Evolutionary conservation across 768 basidiomycete genomes (phyloP), one percentile per base, ranked within the genome.

Genomic region (Megacollybia marginata): DNA sequence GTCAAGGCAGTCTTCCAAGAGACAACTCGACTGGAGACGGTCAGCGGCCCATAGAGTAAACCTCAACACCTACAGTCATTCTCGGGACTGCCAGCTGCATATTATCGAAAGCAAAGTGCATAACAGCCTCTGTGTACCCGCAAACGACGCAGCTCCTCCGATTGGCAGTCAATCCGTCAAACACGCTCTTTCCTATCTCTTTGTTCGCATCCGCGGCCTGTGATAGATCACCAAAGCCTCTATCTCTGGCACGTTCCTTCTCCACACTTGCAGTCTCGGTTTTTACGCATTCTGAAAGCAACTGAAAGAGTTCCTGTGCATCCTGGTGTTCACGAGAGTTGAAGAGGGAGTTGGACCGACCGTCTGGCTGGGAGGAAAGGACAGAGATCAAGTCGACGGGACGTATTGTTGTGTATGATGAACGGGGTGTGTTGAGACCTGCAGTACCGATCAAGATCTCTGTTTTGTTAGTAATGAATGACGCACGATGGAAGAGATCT

Each of bases 231-330:
- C 82, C 83, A 13, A 92, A 68, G 7, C 91, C 89, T 44, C 82
- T 75, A 60, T 91, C 83, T 38, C 82, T 73, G 42, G 73, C 69
- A 2, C 79, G 78, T 62, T 94, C 91, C 42, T 74, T 76, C 49
- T 85, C 82, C 1, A 96, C 78, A 2, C 83, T 77, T 2, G 69
- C 61, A n/a, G 83, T 74, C 63, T 98, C 95, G 53, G 83, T 85
- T 67, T 91, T 91, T 56, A 97, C 75, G 47, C 83, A 88, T 63
- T 94, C 92, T 1, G 92, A 87, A 9, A 97, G 71, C 32, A 97
- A 82, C 57, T 95, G 86, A 69, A 96, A 97, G n/a, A 98, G 76
- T 62, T 98, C 95, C 61, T 98, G 95, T 5, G 95, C 95, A 63
- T 98, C 95, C 69, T 98, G 95, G 63, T 98, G 95, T 62, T 96